Base-by-base conservation (phyloP, 1,284 basidiomycete species). In the Somion occarium region DNA sequence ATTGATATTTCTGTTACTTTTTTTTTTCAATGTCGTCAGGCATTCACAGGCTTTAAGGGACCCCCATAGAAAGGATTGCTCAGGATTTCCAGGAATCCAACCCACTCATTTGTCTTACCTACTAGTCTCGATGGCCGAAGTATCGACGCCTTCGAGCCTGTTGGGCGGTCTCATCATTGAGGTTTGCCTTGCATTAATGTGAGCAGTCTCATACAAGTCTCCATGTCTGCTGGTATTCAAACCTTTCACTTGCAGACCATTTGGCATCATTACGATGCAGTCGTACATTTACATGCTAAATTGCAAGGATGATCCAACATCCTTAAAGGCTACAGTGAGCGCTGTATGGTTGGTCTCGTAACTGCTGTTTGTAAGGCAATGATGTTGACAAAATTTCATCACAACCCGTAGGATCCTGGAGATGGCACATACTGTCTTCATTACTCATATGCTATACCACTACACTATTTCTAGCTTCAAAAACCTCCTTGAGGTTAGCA, bases 391-490 rank as follows among this genome's bases (percentile, higher is more conserved):
- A 42, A 42, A 20, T 11, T n/a, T 34, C 30, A 34, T 34, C 30
- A 7, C 15, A 34, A 34, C 13, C 13, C 11, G n/a, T 18, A 49
- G 48, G 48, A 24, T 42, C 7, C 26, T 49, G 20, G 48, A 49
- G 24, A 39, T 22, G 12, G 13, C 26, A 13, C 34, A 39, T 38
- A 39, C 38, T 18, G 38, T 24, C 18, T 49, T 49, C 23, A 42
- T 43, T 19, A 42, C 26, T 13, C 48, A 49, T 26, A 39, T 39
- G 48, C n/a, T 43, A 15, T 49, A 49, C 38, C 38, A 49, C 26
- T 49, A 49, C 25, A 43, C 38, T 13, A 49, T 49, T 12, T 18
- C 37, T 9, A 39, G 20, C 23, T 49, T 42, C 25, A 38, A 38
- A 2, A 38, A 49, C 20, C 48, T 39, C 19, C n/a, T 19, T 5